Percentiles rank a stretch among this genome's conserved stretches.
Conservation (phyloP, 2,329 filamentous ascomycete species). For the Rhinocladiella similis region DNA sequence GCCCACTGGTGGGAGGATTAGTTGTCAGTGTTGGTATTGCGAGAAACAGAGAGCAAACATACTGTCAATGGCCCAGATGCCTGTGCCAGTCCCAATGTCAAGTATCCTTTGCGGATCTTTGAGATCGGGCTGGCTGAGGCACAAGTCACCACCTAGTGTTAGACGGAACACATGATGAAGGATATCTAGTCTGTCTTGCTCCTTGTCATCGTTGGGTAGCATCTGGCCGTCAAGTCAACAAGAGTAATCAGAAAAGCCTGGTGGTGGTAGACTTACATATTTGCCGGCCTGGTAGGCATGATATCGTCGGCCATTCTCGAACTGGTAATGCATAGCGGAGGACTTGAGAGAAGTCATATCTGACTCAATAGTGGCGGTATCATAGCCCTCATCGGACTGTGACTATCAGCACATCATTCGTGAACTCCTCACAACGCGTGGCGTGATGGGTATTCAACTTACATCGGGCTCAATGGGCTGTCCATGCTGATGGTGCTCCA, state of each 20-base stretch:
- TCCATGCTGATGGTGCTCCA: background rate
- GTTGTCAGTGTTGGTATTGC: no score
- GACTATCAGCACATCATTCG: background rate
- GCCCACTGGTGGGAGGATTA: slow-evolving; percentile 29
- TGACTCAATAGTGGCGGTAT: background rate
- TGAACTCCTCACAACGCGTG: background rate
- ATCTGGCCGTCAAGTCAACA: background rate
- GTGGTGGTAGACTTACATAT: background rate
- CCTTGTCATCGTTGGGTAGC: slow-evolving; percentile 6
- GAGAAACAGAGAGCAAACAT: background rate
- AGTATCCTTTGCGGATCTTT: slow-evolving; percentile 32
- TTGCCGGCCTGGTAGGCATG: slow-evolving; percentile 15
- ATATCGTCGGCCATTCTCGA: slow-evolving; percentile 17
- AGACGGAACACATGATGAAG: slow-evolving; percentile 9
- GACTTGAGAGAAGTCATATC: slow-evolving; percentile 3
- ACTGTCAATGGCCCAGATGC: slow-evolving; percentile 38
- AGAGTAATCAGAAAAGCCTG: background rate
- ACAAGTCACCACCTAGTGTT: slow-evolving; percentile 1
- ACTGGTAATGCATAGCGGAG: slow-evolving; percentile 3
- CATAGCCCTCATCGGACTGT: background rate
- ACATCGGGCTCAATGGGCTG: background rate
- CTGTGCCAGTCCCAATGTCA: slow-evolving; percentile 39
- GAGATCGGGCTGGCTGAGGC: slow-evolving; percentile 28
- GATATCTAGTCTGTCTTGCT: slow-evolving; percentile 5
- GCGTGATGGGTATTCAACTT: background rate